phyloP scores from a whole-genome alignment of 768 basidiomycete species.

The Nevesoporus exiguus region DNA sequence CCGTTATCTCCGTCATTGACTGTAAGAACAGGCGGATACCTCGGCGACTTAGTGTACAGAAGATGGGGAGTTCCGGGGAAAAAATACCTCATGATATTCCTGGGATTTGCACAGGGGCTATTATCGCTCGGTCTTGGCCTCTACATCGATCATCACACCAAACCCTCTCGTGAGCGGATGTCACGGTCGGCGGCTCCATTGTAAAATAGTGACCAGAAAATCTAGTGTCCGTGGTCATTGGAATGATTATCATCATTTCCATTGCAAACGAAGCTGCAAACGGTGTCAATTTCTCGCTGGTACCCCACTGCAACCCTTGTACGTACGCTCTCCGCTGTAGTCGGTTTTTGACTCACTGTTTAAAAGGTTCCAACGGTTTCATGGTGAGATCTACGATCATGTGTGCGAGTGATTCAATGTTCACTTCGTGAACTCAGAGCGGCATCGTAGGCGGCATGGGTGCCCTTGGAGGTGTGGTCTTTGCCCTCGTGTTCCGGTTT shows the following conservation, averaged over 20 bases:
- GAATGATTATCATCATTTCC: neutral
- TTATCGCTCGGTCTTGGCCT: conserved; percentile 32
- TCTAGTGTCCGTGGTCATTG: neutral
- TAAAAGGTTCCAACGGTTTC: conserved; percentile 13
- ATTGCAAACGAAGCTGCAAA: neutral
- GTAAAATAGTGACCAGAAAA: neutral
- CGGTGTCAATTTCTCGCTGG: conserved; percentile 1
- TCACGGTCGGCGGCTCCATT: neutral
- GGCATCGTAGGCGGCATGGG: conserved; percentile 40
- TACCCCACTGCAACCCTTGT: conserved; percentile 7
- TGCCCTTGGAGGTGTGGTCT: conserved; percentile 46
- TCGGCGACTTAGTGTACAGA: conserved; percentile 1
- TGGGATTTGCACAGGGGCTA: neutral
- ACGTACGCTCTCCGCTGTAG: neutral
- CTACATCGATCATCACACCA: conserved; percentile 31
- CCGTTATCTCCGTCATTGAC: neutral
- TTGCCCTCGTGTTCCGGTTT: conserved; percentile 36
- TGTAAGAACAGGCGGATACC: neutral
- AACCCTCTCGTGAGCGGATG: conserved; percentile 21
- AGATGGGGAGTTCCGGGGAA: conserved; percentile 5
- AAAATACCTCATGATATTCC: neutral
- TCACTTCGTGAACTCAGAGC: conserved; percentile 11
- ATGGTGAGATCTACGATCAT: conserved; percentile 22
- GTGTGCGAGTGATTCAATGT: no score
- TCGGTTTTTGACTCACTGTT: neutral